Conservation (phyloP, 176 grass and related monocot genomes). For the Lolium multiflorum region DNA sequence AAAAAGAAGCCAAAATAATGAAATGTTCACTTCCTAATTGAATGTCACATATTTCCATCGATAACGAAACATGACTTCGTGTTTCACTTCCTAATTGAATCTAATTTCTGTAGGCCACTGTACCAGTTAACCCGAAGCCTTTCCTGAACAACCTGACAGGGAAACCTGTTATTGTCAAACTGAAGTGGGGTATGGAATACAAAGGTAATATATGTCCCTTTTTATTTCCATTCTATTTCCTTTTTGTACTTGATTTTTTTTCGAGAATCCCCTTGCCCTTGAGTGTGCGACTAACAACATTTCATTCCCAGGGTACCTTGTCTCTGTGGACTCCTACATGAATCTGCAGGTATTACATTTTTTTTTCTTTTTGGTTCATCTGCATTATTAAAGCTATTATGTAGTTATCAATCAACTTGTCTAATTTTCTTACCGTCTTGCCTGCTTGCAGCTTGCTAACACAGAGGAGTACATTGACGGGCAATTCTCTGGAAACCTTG, state of each 20-base stretch:
- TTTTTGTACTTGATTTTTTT: constrained; percentile 15
- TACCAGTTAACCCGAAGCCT: constrained; percentile 95
- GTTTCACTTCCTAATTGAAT: constrained; percentile 20
- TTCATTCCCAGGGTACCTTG: constrained; percentile 72
- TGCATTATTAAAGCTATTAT: background rate
- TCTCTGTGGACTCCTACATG: constrained; percentile 95
- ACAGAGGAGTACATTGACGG: constrained; percentile 92
- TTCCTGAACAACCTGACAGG: constrained; percentile 96
- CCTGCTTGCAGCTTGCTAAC: constrained; percentile 72
- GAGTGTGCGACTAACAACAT: background rate
- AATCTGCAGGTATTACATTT: constrained; percentile 74
- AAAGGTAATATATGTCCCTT: constrained; percentile 63
- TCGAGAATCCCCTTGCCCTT: background rate
- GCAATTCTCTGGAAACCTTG: constrained; percentile 82
- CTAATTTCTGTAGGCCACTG: constrained; percentile 55
- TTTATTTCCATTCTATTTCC: too few relatives aligned
- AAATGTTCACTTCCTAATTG: too few relatives aligned
- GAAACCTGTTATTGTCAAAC: constrained; percentile 89
- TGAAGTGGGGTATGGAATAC: constrained; percentile 99
- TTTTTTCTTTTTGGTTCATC: background rate
- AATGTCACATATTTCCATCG: background rate
- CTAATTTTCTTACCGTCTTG: background rate
- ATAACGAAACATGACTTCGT: background rate
- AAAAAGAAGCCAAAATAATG: background rate
- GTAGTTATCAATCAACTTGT: background rate